Percentiles rank a stretch among this genome's conserved stretches.
These are phyloP conservation scores for Geranium rotundifolium DNA, from an alignment of 345 rosid genomes.

Conservation along the genomic window DNA sequence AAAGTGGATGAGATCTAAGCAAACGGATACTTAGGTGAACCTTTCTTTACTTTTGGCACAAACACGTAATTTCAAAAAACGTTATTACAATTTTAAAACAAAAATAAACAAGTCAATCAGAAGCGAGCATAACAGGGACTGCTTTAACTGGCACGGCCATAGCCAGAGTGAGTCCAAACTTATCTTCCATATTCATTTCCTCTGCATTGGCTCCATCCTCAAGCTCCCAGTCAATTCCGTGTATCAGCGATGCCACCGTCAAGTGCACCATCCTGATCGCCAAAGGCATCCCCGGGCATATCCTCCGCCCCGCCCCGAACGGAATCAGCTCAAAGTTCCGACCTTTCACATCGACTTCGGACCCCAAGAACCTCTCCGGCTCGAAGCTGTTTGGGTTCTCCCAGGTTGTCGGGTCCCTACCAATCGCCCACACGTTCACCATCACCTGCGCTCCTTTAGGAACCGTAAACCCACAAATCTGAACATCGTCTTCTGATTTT, in stretches of 20 bases:
- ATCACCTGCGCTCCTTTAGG: conserved; percentile 33
- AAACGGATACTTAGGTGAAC: no score
- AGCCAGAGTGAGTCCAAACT: conserved; percentile 22
- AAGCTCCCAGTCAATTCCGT: conserved; percentile 31
- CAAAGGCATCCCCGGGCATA: conserved; percentile 34
- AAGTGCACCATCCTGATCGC: conserved; percentile 28
- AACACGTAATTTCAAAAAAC: no score
- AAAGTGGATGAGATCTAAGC: no score
- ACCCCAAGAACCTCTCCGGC: conserved; percentile 38
- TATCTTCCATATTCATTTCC: conserved; percentile 25
- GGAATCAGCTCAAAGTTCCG: conserved; percentile 26
- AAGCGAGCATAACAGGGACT: conserved; percentile 4
- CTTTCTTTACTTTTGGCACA: no score
- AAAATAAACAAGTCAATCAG: no score
- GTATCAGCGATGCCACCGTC: conserved; percentile 29
- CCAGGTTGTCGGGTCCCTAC: conserved; percentile 34
- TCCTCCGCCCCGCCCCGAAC: conserved; percentile 34
- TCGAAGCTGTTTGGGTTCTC: conserved; percentile 16
- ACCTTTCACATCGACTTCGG: conserved; percentile 24
- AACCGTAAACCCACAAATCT: conserved; percentile 20
- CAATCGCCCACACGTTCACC: conserved; percentile 42
- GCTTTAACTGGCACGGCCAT: conserved; percentile 28
- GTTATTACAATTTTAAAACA: no score
- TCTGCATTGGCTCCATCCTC: conserved; percentile 18
- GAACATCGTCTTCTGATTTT: conserved; percentile 20